Evolutionary conservation across 805 yeast genomes (phyloP).

Genomic region (Saccharomycopsis babjevae): DNA sequence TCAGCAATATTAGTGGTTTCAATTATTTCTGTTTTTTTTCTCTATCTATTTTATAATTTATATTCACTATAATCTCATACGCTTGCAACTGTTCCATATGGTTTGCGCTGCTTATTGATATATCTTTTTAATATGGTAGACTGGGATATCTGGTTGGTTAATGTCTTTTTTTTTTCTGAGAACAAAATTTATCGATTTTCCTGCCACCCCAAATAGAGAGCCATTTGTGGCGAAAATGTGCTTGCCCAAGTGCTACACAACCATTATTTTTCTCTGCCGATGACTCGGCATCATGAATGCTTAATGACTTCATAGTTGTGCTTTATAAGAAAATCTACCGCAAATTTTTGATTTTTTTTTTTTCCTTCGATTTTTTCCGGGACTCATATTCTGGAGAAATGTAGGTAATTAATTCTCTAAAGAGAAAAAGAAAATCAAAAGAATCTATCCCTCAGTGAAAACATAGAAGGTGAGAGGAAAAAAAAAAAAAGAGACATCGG

Average conservation of each 20-base stretch:
- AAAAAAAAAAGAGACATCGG: no score
- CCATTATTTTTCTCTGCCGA: background rate
- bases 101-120: background rate
- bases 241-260: background rate
- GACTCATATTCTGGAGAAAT: background rate
- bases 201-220: background rate
- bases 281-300: no score
- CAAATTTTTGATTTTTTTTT: background rate
- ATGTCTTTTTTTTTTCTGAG: background rate
- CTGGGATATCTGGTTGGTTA: background rate
- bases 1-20: background rate
- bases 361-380: background rate
- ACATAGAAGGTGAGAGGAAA: no score
- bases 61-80: background rate
- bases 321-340: background rate
- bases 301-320: background rate
- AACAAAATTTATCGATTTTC: background rate
- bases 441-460: no score
- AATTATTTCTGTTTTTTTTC: background rate
- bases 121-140: background rate
- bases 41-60: background rate
- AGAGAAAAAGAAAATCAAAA: no score
- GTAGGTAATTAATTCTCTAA: no score
- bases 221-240: background rate
- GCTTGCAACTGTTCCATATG: no score